Percentiles rank a stretch among this genome's conserved stretches.
These are phyloP conservation scores for Teunomyces stri DNA, from an alignment of 805 yeast genomes.

Conservation along the genomic window DNA sequence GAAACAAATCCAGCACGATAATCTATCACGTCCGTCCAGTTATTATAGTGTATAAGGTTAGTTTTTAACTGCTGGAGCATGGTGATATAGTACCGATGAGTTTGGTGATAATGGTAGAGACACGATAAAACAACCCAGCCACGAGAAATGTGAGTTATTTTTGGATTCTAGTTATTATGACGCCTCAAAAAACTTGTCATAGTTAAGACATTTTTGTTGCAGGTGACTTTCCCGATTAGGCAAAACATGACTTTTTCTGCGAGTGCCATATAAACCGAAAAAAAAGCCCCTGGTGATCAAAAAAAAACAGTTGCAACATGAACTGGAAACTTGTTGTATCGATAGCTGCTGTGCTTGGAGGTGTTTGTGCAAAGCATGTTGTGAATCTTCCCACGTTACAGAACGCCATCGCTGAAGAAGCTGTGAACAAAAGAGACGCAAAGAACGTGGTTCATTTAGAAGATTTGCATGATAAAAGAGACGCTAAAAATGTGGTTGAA, in stretches of 20 bases:
- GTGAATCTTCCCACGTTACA: background rate
- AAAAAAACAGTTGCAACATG: background rate
- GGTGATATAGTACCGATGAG: background rate
- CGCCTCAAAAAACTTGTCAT: no score
- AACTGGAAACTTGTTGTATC: conserved; percentile 1
- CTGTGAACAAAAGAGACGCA: conserved; percentile 8
- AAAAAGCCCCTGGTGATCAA: background rate
- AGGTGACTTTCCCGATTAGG: no score
- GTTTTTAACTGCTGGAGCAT: conserved; percentile 29
- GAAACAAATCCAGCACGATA: conserved; percentile 17
- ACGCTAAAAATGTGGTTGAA: background rate
- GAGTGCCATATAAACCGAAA: background rate
- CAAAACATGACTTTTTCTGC: no score
- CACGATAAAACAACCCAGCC: background rate
- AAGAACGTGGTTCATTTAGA: conserved; percentile 5
- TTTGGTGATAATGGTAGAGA: background rate
- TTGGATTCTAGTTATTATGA: no score
- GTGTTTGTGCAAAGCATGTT: background rate
- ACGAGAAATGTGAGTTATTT: no score
- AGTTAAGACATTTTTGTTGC: no score
- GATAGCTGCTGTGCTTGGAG: background rate
- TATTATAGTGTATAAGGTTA: conserved; percentile 44
- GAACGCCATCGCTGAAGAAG: background rate
- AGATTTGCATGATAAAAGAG: background rate
- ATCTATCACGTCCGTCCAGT: conserved; percentile 40